Evolutionary conservation across 345 rosid species (phyloP).

Genomic region (Eucalyptus albens): DNA sequence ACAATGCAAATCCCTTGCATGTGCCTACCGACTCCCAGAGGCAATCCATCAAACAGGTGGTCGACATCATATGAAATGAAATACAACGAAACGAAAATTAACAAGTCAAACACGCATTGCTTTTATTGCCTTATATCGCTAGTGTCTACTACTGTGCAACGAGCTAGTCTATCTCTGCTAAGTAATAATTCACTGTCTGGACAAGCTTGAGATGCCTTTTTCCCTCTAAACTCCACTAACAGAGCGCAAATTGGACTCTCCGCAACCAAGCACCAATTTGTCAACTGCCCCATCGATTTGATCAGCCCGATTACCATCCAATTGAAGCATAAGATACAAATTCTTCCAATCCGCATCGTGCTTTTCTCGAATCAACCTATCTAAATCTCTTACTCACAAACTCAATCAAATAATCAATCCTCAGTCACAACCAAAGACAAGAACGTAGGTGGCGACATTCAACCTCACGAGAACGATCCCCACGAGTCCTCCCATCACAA

Average conservation of each 20-base stretch:
- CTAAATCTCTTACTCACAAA: not conserved
- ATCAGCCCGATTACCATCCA: not conserved
- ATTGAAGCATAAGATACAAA: not conserved
- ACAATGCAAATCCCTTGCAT: slow-evolving; percentile 15
- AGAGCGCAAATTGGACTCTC: not conserved
- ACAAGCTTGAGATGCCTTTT: not conserved
- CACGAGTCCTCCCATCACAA: not conserved
- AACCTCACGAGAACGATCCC: not conserved
- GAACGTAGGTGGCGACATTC: not conserved
- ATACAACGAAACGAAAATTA: too few species aligned
- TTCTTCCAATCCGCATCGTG: not conserved
- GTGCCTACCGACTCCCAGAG: too few species aligned
- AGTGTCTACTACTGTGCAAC: not conserved
- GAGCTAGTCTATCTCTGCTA: not conserved
- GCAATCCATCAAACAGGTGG: too few species aligned
- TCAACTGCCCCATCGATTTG: not conserved
- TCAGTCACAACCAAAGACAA: not conserved
- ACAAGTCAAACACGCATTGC: not conserved
- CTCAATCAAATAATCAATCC: not conserved
- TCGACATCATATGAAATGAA: too few species aligned
- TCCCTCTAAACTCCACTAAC: not conserved
- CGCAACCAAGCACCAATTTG: not conserved
- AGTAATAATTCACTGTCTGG: not conserved
- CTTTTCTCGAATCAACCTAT: not conserved
- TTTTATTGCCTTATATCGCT: not conserved